Evolutionary conservation across 2,329 filamentous ascomycete species (phyloP).

Genomic region (Alternaria tenuissima): DNA sequence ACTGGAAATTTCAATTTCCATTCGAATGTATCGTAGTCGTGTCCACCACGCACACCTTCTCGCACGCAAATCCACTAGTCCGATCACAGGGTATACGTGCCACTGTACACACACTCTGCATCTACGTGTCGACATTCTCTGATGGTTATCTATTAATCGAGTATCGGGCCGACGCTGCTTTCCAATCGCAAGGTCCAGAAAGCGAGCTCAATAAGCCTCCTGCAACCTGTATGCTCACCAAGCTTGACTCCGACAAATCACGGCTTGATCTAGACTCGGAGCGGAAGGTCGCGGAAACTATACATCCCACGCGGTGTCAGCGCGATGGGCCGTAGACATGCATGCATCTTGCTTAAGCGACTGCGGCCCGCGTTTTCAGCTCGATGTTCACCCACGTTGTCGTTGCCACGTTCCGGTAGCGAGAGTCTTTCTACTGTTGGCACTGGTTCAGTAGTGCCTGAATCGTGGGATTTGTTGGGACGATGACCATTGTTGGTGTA

Average conservation of each 20-base stretch:
- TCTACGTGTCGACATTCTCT: too few relatives aligned
- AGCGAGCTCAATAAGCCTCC: background rate
- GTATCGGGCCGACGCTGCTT: background rate
- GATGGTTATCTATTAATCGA: background rate
- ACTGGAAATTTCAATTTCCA: background rate
- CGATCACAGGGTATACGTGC: too few relatives aligned
- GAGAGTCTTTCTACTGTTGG: rapidly evolving
- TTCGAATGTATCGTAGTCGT: background rate
- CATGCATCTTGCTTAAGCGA: conserved; percentile 4
- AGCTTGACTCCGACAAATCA: background rate
- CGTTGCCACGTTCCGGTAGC: background rate
- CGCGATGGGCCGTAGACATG: conserved; percentile 1
- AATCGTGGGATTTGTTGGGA: background rate
- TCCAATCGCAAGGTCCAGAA: background rate
- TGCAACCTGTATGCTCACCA: background rate
- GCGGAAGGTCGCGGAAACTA: background rate
- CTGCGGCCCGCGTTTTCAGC: background rate
- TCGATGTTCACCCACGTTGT: background rate
- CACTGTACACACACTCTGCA: too few relatives aligned
- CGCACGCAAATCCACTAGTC: too few relatives aligned
- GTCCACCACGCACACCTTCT: background rate
- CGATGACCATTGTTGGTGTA: background rate
- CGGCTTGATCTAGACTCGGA: background rate
- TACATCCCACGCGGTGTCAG: conserved; percentile 3
- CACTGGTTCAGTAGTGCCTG: background rate